Base-by-base conservation (phyloP, 805 yeast genomes). In the Hermanozyma aechmeae region DNA sequence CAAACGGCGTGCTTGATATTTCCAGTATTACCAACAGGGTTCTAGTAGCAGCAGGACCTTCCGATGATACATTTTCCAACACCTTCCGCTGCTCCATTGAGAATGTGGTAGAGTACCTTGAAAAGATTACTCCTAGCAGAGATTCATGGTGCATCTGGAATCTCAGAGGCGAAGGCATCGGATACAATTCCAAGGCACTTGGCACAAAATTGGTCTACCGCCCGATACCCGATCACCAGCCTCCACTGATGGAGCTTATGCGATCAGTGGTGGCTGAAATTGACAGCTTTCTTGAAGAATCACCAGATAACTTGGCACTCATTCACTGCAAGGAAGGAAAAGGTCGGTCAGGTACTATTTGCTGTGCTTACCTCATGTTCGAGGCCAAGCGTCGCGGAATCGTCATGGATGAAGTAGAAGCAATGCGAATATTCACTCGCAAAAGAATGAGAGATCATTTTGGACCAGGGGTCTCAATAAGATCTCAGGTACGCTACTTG, bases 251-350 rank as follows among this genome's bases (percentile, higher is more conserved):
- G 27, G 34, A 50, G 1, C 41, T 68, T n/a, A 44, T 87, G 7
- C 48, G 69, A 4, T 40, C 46, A 2, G 46, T 68, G 4, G 58
- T 75, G 0, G 46, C 50, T 11, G 65, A 63, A 1, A 68, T 86
- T 6, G 52, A 62, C 24, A 38, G 36, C 0, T 78, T 53, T 37
- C 43, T 80, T 15, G 25, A 37, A 1, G 23, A 24, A 11, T 39
- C 50, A 13, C 41, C 54, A 1, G 33, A 52, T 0, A 64, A 68
- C 31, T 75, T 79, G 3, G 86, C 82, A 0, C 65, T 82, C 1
- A 51, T 89, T 6, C 96, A 89, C 48, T 89, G 97, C 49, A 76
- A 80, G 45, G 82, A 83, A 39, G 97, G 97, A 0, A 86, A 85
- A 52, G 97, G 97, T 1, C 60, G 97, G 16, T 78, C 95, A 0